These are phyloP conservation scores for Giardia muris DNA, from an alignment of 208 protist species.

Conservation along the genomic window DNA sequence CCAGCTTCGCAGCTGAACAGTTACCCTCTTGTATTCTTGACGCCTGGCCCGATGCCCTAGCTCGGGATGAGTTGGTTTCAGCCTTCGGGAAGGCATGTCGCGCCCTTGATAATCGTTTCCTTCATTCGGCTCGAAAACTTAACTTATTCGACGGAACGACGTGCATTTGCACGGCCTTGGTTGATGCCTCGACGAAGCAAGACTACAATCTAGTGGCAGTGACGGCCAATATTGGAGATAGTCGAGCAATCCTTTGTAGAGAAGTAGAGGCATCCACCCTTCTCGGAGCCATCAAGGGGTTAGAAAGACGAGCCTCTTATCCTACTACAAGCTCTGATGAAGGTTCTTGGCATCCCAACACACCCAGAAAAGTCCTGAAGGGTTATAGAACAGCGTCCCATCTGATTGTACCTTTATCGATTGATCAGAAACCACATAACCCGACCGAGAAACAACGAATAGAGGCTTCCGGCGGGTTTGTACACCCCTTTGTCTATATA, in stretches of 20 bases:
- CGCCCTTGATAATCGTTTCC: background rate
- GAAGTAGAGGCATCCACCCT: too few relatives aligned
- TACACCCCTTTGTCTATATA: background rate
- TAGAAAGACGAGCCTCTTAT: too few relatives aligned
- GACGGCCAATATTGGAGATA: background rate
- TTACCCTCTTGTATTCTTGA: background rate
- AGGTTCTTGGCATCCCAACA: too few relatives aligned
- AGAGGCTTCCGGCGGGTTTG: background rate
- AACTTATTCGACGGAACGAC: background rate
- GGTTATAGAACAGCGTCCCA: too few relatives aligned
- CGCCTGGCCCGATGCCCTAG: background rate
- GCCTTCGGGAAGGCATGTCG: background rate
- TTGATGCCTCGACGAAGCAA: background rate
- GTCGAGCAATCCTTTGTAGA: background rate
- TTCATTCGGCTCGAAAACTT: background rate
- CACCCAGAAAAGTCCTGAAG: too few relatives aligned
- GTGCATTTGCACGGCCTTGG: background rate
- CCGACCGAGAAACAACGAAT: background rate
- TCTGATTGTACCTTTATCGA: background rate
- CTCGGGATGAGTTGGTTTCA: background rate
- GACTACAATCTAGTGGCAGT: background rate
- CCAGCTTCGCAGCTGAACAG: background rate
- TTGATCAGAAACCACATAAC: background rate
- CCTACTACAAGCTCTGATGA: too few relatives aligned
- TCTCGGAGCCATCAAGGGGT: too few relatives aligned